These are phyloP conservation scores for Botryobasidium botryosum DNA, from an alignment of 768 basidiomycete genomes.

Conservation along the genomic window DNA sequence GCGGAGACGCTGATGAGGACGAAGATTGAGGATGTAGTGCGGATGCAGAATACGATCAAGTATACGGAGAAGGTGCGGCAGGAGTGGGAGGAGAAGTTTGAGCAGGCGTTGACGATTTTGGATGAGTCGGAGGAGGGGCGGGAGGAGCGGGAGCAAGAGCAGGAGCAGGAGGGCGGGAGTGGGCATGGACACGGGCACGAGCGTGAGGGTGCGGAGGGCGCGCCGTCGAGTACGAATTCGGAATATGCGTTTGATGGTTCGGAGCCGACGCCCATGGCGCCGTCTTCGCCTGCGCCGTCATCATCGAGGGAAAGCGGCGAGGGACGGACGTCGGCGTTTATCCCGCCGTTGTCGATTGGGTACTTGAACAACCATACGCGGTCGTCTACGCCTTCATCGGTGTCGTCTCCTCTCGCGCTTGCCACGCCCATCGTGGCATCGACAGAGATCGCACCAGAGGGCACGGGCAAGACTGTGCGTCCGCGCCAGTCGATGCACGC, in stretches of 20 bases:
- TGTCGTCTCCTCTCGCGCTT: conserved; percentile 72
- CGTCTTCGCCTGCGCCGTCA: conserved; percentile 26
- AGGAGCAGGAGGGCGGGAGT: conserved; percentile 16
- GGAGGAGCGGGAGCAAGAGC: conserved; percentile 17
- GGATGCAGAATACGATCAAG: conserved; percentile 92
- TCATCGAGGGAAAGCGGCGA: neutral
- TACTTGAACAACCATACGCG: conserved; percentile 24
- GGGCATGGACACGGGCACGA: no score
- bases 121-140: conserved; percentile 26
- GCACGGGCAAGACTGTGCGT: conserved; percentile 28
- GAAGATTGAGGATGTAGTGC: conserved; percentile 87
- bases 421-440: conserved; percentile 72
- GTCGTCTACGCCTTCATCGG: conserved; percentile 76
- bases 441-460: conserved; percentile 6
- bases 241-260: conserved; percentile 38
- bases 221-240: conserved; percentile 45
- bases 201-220: no score
- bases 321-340: neutral
- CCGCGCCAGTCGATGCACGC: conserved; percentile 46
- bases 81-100: conserved; percentile 70
- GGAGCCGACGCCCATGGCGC: conserved; percentile 55
- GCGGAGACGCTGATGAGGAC: conserved; percentile 78
- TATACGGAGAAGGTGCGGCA: conserved; percentile 95
- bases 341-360: conserved; percentile 9
- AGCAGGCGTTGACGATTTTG: no score